These are phyloP conservation scores for Xerocomus brunneocitrinus DNA, from an alignment of 768 basidiomycete genomes.

Conservation along the genomic window DNA sequence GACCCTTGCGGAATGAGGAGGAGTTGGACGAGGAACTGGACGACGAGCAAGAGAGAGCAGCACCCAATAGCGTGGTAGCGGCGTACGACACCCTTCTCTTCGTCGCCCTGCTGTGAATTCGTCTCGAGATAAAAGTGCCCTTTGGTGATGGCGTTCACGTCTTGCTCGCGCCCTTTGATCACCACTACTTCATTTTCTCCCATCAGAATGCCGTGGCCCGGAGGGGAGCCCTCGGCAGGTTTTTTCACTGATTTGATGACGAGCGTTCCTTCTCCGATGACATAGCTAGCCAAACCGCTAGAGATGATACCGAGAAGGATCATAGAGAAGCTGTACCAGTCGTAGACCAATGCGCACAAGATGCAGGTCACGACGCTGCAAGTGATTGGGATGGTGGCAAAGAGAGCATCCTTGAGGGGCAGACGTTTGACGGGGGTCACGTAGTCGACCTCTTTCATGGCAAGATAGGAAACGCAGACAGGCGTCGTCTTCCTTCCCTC, in stretches of 20 bases:
- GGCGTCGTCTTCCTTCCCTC: constrained; percentile 8
- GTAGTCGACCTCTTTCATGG: constrained; percentile 10
- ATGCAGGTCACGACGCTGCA: constrained; percentile 23
- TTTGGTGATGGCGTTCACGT: constrained; percentile 28
- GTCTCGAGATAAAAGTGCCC: constrained; percentile 24
- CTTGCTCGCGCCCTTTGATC: constrained; percentile 24
- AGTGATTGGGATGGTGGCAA: constrained; percentile 22
- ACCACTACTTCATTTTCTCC: constrained; percentile 20
- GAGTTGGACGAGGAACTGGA: constrained; percentile 32
- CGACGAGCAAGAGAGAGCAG: constrained; percentile 24
- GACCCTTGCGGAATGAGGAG: constrained; percentile 30
- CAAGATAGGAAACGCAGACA: constrained; percentile 17
- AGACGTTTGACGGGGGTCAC: not conserved
- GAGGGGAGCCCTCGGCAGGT: constrained; percentile 17
- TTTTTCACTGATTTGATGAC: constrained; percentile 9
- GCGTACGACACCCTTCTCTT: not conserved
- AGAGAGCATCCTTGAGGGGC: constrained; percentile 1
- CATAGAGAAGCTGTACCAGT: constrained; percentile 31
- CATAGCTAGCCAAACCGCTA: constrained; percentile 23
- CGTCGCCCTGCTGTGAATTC: not conserved
- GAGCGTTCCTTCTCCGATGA: constrained; percentile 26
- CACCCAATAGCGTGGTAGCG: constrained; percentile 18
- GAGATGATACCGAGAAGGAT: constrained; percentile 32
- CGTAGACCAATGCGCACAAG: constrained; percentile 18
- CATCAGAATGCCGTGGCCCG: constrained; percentile 27